Percentiles rank a stretch among this genome's conserved stretches.
Conservation (phyloP, 768 basidiomycete species). For the Serendipita sp. region DNA sequence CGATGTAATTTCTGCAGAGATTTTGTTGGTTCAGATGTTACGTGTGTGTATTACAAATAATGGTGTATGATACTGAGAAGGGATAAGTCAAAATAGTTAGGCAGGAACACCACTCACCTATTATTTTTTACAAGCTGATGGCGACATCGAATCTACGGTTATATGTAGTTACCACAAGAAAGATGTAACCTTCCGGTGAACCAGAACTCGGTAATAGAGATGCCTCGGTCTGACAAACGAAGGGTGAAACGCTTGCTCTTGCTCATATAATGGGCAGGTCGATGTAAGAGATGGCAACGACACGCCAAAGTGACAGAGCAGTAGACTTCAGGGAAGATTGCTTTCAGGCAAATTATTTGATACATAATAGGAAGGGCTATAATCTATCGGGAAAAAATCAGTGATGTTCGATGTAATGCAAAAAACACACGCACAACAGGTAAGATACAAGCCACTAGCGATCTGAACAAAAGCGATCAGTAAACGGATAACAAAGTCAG, state of each 20-base stretch:
- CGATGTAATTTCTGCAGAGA: slow-evolving; percentile 89
- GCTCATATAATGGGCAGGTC: slow-evolving; percentile 4
- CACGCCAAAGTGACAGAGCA: slow-evolving; percentile 80
- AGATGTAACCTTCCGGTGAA: background rate
- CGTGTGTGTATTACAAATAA: too few relatives aligned
- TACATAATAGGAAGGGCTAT: slow-evolving; percentile 13
- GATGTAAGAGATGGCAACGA: slow-evolving; percentile 24
- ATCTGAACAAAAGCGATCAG: slow-evolving; percentile 19
- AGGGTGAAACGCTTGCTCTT: background rate
- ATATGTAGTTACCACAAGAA: too few relatives aligned
- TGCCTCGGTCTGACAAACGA: background rate
- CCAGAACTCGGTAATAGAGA: background rate
- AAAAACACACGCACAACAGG: slow-evolving; percentile 11
- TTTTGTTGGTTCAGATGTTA: slow-evolving; percentile 28
- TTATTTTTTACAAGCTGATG: too few relatives aligned
- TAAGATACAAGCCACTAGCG: slow-evolving; percentile 18
- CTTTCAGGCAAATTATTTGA: background rate
- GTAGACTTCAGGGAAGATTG: background rate
- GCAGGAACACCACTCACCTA: too few relatives aligned
- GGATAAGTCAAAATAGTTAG: too few relatives aligned
- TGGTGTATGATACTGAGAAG: too few relatives aligned
- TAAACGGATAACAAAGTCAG: slow-evolving; percentile 1
- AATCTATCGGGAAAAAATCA: slow-evolving; percentile 7
- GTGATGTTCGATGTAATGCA: slow-evolving; percentile 25
- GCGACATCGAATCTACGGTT: too few relatives aligned